Conservation (phyloP, 352 stramenopile species). For the Phytophthora sojae region DNA sequence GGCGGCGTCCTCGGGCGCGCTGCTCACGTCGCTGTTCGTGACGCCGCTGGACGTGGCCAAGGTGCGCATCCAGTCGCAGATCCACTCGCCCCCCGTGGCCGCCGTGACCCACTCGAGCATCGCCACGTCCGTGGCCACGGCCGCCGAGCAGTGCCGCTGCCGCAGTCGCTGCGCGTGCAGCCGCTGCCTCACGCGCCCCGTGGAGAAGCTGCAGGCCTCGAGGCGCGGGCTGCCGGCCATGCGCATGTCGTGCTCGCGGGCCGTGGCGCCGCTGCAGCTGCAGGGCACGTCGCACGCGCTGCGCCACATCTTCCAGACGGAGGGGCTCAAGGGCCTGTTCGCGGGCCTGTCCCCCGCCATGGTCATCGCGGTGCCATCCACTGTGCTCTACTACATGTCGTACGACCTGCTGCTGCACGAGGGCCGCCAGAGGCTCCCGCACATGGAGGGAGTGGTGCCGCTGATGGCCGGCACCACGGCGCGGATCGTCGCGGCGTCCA, state of each 20-base stretch:
- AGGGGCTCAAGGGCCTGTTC: slow-evolving; percentile 86
- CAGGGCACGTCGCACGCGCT: slow-evolving; percentile 71
- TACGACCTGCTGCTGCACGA: slow-evolving; percentile 91
- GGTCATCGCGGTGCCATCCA: slow-evolving; percentile 94
- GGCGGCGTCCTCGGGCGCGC: slow-evolving; percentile 69
- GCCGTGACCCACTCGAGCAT: slow-evolving; percentile 26
- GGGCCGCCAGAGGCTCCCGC: slow-evolving; percentile 43
- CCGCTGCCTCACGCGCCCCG: slow-evolving; percentile 52
- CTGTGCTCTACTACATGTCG: slow-evolving; percentile 95
- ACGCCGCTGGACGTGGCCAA: slow-evolving; percentile 87
- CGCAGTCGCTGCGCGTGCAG: slow-evolving; percentile 62
- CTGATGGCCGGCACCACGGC: slow-evolving; percentile 74
- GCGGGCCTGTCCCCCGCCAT: slow-evolving; percentile 91
- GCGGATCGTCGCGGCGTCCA: slow-evolving; percentile 73
- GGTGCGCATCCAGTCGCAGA: slow-evolving; percentile 81
- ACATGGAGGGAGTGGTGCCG: slow-evolving; percentile 54
- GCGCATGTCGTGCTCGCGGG: slow-evolving; percentile 56
- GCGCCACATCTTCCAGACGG: slow-evolving; percentile 81
- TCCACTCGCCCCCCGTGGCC: slow-evolving; percentile 31
- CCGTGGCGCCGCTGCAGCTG: slow-evolving; percentile 44
- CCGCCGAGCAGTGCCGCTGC: slow-evolving; percentile 56
- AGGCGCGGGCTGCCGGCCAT: slow-evolving; percentile 41
- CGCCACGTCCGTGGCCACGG: slow-evolving; percentile 22
- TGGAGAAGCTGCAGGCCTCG: slow-evolving; percentile 49
- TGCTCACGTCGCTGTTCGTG: slow-evolving; percentile 86